Conservation (phyloP, 2,329 filamentous ascomycete genomes). For the Phyllosticta ampelicida region DNA sequence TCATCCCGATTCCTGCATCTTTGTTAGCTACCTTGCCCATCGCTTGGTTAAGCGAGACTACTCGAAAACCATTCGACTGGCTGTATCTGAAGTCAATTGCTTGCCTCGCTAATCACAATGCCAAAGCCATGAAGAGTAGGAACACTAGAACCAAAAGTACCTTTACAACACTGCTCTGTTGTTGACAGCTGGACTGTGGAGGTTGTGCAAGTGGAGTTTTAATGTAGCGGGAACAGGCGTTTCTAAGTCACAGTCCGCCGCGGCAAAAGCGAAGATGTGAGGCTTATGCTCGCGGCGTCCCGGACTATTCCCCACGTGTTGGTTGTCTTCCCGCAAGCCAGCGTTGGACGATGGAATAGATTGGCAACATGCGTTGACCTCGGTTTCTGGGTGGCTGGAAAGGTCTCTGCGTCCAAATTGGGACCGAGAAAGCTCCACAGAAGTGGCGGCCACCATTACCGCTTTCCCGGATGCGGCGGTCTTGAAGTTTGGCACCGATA, state of each 20-base stretch:
- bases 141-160: too few relatives aligned
- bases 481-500: neutral
- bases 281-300: neutral
- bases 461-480: neutral
- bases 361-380: neutral
- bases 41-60: too few relatives aligned
- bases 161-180: too few relatives aligned
- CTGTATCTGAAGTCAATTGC: too few relatives aligned
- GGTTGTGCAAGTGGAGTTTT: too few relatives aligned
- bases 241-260: neutral
- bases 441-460: neutral
- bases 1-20: too few relatives aligned
- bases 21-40: too few relatives aligned
- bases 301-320: neutral
- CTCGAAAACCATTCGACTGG: too few relatives aligned
- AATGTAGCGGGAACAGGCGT: too few relatives aligned
- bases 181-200: too few relatives aligned
- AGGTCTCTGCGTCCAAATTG: neutral
- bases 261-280: neutral
- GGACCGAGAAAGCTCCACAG: neutral
- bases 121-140: too few relatives aligned
- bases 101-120: too few relatives aligned
- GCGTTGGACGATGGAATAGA: neutral
- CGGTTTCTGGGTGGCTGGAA: neutral
- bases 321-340: neutral